Conservation (phyloP, 179 eudicot genomes). For the Camellia oleifera region DNA sequence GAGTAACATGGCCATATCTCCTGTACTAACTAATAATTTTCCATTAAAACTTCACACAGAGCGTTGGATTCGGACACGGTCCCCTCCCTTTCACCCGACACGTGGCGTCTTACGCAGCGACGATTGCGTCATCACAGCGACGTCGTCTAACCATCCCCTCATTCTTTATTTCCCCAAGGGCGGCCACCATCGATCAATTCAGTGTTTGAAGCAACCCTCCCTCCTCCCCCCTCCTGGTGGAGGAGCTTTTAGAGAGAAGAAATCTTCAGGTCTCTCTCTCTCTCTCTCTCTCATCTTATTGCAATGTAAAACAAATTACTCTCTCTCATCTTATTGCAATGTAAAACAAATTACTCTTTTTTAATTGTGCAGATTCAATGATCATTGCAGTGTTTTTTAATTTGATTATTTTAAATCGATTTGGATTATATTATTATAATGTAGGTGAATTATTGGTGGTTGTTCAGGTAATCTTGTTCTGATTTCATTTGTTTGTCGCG, state of each 20-base stretch:
- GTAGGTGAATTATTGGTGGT: neutral
- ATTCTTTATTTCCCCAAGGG: neutral
- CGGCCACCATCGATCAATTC: neutral
- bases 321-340: neutral
- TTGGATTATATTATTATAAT: neutral
- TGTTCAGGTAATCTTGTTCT: constrained; percentile 5
- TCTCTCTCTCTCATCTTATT: neutral
- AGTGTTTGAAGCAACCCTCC: neutral
- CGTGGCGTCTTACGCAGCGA: neutral
- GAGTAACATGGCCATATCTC: no score
- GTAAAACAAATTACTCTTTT: neutral
- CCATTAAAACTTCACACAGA: neutral
- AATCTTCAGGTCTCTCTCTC: neutral
- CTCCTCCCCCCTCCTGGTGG: constrained; percentile 2
- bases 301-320: no score
- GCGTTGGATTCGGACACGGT: neutral
- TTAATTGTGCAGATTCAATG: neutral
- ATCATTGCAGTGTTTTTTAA: neutral
- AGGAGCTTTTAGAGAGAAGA: neutral
- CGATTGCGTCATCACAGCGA: neutral
- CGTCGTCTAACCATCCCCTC: neutral
- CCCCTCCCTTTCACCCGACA: neutral
- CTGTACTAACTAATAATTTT: no score
- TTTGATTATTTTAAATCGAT: neutral
- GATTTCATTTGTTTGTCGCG: neutral